phyloP scores from a whole-genome alignment of 1,139 yeast genomes.

The Yamadazyma siamensis region DNA sequence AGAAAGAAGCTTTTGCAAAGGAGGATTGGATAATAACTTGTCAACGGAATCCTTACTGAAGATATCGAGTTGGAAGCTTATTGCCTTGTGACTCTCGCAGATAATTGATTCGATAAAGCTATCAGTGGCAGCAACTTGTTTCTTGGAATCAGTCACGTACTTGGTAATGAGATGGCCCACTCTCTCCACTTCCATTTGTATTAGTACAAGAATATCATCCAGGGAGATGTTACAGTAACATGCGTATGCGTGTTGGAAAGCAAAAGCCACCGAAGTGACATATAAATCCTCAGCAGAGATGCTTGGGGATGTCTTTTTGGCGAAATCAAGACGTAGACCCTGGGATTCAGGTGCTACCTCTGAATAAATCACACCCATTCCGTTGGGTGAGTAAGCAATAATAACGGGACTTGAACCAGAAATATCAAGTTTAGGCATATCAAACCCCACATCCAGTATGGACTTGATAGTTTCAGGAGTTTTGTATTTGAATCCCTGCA shows the following conservation, averaged over 20 bases:
- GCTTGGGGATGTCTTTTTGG: slow-evolving; percentile 17
- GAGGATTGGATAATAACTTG: slow-evolving; percentile 68
- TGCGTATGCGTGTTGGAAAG: slow-evolving; percentile 62
- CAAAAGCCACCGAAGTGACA: slow-evolving; percentile 55
- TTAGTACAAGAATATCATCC: slow-evolving; percentile 63
- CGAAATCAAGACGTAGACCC: slow-evolving; percentile 27
- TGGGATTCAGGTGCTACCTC: slow-evolving; percentile 17
- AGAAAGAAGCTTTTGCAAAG: slow-evolving; percentile 61
- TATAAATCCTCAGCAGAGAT: slow-evolving; percentile 29
- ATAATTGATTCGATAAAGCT: slow-evolving; percentile 45
- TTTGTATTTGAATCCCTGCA: slow-evolving; percentile 18
- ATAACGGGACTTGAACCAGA: slow-evolving; percentile 27
- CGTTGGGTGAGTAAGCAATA: slow-evolving; percentile 53
- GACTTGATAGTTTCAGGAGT: slow-evolving; percentile 9
- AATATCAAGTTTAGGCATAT: slow-evolving; percentile 29
- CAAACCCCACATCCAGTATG: slow-evolving; percentile 58
- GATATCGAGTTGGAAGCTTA: slow-evolving; percentile 62
- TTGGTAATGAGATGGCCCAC: slow-evolving; percentile 15
- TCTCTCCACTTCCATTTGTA: slow-evolving; percentile 43
- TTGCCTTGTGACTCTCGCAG: slow-evolving; percentile 65
- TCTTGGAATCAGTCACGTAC: slow-evolving; percentile 14
- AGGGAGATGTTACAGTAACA: slow-evolving; percentile 62
- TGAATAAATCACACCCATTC: slow-evolving; percentile 46
- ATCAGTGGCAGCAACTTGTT: slow-evolving; percentile 21
- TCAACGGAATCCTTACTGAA: slow-evolving; percentile 67